Evolutionary conservation across 495 filamentous ascomycete genomes (phyloP).

Genomic region (Articulospora tetracladia): DNA sequence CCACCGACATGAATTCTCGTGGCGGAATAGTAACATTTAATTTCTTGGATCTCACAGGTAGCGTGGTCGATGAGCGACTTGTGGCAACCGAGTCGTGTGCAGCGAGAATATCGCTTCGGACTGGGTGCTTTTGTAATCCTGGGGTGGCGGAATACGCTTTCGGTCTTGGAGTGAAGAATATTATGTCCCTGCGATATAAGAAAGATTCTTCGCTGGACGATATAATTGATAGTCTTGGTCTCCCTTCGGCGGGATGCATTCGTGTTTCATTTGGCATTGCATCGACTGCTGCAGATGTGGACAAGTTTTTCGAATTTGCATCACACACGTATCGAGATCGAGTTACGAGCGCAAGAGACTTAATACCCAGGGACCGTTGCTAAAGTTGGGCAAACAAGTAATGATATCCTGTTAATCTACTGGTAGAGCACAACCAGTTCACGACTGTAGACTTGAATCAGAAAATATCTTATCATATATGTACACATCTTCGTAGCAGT

Average conservation of each 20-base stretch:
- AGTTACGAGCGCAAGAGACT: neutral
- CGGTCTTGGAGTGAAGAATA: neutral
- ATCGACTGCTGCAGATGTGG: constrained; percentile 27
- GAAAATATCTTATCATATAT: no score
- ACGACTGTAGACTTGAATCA: no score
- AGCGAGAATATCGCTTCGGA: constrained; percentile 50
- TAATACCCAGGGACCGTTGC: constrained; percentile 6
- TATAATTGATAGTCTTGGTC: constrained; percentile 10
- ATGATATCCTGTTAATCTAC: no score
- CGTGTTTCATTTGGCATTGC: constrained; percentile 32
- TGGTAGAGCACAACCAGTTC: no score
- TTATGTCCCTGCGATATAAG: constrained; percentile 13
- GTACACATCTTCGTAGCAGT: no score
- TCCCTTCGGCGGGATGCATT: constrained; percentile 27
- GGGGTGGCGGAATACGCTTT: constrained; percentile 38
- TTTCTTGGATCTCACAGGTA: constrained; percentile 37
- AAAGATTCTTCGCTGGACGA: constrained; percentile 18
- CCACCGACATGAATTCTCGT: constrained; percentile 43
- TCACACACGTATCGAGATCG: constrained; percentile 26
- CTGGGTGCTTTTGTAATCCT: constrained; percentile 61
- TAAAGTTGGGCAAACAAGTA: no score
- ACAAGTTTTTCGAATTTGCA: constrained; percentile 28
- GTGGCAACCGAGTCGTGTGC: constrained; percentile 37
- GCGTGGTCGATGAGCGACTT: constrained; percentile 48
- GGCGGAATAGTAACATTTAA: constrained; percentile 58